These are phyloP conservation scores for Xanthoconium purpureum DNA, from an alignment of 768 basidiomycete genomes.

Conservation along the genomic window DNA sequence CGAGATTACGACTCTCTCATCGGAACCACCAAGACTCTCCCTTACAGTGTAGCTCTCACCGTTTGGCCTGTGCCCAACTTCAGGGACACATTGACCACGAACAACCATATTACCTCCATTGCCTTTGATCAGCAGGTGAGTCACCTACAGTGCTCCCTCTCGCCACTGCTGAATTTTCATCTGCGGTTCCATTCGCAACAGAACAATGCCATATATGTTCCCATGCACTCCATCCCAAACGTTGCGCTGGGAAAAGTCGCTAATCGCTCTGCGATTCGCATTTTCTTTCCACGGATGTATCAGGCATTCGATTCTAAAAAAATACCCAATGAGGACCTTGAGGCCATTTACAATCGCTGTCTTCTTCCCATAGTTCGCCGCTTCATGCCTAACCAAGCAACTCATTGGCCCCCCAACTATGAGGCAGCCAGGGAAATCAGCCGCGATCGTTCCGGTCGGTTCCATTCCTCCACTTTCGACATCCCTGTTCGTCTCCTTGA, in stretches of 20 bases:
- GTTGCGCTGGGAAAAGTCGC: not conserved
- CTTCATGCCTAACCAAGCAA: not conserved
- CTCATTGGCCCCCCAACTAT: not conserved
- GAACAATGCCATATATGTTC: not conserved
- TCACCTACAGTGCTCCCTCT: not conserved
- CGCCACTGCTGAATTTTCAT: not conserved
- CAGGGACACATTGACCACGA: not conserved
- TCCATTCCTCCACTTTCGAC: not conserved
- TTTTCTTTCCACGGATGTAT: constrained; percentile 3
- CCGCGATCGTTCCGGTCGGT: not conserved
- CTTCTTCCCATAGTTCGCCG: not conserved
- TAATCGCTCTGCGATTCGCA: fast-evolving
- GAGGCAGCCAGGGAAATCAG: not conserved
- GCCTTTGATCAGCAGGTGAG: not conserved
- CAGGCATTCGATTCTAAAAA: not conserved
- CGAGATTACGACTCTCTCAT: not conserved
- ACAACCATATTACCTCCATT: not conserved
- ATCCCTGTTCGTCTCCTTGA: not conserved
- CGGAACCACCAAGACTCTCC: not conserved
- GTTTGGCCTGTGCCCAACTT: not conserved
- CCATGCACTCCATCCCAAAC: constrained; percentile 2
- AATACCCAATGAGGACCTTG: not conserved
- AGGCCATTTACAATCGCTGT: not conserved
- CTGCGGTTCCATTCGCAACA: too few species aligned
- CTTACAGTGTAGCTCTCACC: not conserved